Conservation (phyloP, 2,329 filamentous ascomycete genomes). For the Herpomyces periplanetae region DNA sequence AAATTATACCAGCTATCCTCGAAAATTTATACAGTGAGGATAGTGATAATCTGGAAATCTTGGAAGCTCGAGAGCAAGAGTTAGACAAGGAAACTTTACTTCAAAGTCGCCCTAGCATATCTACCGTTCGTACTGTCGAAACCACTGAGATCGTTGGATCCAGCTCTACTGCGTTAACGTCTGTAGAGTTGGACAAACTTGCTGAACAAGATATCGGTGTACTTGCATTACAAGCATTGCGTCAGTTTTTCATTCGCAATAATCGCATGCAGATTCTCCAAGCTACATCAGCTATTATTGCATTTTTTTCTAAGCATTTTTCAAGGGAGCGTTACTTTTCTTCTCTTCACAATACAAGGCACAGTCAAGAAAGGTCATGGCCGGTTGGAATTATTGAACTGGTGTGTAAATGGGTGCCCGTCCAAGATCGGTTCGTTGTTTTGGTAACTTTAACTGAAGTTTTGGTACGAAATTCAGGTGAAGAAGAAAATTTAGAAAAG, state of each 20-base stretch:
- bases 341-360: slow-evolving; percentile 4
- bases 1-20: slow-evolving; percentile 46
- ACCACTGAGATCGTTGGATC: slow-evolving; percentile 20
- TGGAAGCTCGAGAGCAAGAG: slow-evolving; percentile 26
- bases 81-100: slow-evolving; percentile 23
- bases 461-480: slow-evolving; percentile 23
- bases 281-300: slow-evolving; percentile 30
- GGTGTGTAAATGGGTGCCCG: slow-evolving; percentile 50
- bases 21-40: slow-evolving; percentile 46
- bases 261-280: slow-evolving; percentile 42
- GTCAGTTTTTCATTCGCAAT: slow-evolving; percentile 44
- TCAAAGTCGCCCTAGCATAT: slow-evolving; percentile 21
- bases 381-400: slow-evolving; percentile 41
- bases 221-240: slow-evolving; percentile 45
- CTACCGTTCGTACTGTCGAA: slow-evolving; percentile 31
- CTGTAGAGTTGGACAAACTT: slow-evolving; percentile 50
- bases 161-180: slow-evolving; percentile 31
- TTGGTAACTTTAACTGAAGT: slow-evolving; percentile 42
- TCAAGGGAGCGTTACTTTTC: slow-evolving; percentile 5
- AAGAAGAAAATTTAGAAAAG: slow-evolving; percentile 26
- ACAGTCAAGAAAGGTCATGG: slow-evolving; percentile 21
- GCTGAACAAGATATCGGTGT: slow-evolving; percentile 62
- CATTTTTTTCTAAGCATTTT: slow-evolving; percentile 17
- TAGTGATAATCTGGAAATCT: slow-evolving; percentile 22
- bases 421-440: slow-evolving; percentile 75